Evolutionary conservation across 371 early-diverging fungal species (phyloP).

Genomic region (Gilbertella persicaria): DNA sequence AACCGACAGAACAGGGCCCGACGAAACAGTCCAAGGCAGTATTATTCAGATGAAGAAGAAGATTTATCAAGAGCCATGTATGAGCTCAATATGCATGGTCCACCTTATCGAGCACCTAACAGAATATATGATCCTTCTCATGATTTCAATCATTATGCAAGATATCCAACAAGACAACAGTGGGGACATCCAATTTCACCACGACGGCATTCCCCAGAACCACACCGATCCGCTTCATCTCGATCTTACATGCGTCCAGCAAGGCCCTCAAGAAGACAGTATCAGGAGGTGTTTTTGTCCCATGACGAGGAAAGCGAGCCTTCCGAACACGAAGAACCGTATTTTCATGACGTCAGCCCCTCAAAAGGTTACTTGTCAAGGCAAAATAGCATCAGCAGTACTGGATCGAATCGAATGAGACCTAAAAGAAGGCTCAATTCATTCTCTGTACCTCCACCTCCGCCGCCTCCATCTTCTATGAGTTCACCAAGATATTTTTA

Average conservation of each 20-base stretch:
- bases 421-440: slow-evolving; percentile 12
- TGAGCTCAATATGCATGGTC: background rate
- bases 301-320: slow-evolving; percentile 7
- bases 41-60: slow-evolving; percentile 7
- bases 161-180: no score
- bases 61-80: slow-evolving; percentile 12
- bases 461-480: no score
- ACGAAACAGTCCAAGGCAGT: background rate
- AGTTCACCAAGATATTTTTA: no score
- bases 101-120: background rate
- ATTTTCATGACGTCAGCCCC: background rate
- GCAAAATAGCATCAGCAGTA: slow-evolving; percentile 5
- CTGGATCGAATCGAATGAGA: background rate
- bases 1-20: no score
- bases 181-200: background rate
- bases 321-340: background rate
- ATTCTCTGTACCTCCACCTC: background rate
- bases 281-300: background rate
- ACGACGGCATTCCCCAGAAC: slow-evolving; percentile 2
- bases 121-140: background rate
- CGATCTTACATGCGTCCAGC: slow-evolving; percentile 13
- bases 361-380: slow-evolving; percentile 1
- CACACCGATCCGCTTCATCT: slow-evolving; percentile 12
- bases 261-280: background rate
- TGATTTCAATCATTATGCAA: background rate